Base-by-base conservation (phyloP, 305 asterid species). In the Fraxinus ornus region DNA sequence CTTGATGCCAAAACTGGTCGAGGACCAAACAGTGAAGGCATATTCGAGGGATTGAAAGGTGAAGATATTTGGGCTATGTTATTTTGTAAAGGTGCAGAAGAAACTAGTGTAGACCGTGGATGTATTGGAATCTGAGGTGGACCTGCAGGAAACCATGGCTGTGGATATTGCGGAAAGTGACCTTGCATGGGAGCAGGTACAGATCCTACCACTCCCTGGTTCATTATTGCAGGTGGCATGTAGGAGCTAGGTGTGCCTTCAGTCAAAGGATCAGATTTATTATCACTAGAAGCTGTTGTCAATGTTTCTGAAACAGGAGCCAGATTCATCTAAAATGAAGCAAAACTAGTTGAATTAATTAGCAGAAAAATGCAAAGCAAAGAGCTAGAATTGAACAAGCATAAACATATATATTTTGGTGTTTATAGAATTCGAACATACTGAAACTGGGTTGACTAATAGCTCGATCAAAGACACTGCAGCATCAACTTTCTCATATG, bases 391-490 rank as follows among this genome's bases (percentile, higher is more conserved):
- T 49, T 57, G 57, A 70, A 26, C 19, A 7, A 57, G 8, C 82
- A 66, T 21, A 44, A 39, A 82, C 1, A 13, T 44, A 57, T 62
- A 77, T 39, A 55, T 71, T 78, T 32, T 70, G 64, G 78, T 80
- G 52, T 74, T 77, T 76, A 76, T 26, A 79, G 73, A 78, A 70
- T 70, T 70, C 7, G 22, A 30, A 90, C 96, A 86, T 82, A 95
- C 99, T 22, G 97, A 92, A 88, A 90, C 93, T 75, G 93, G 94
- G 82, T 93, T 93, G 85, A 93, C 88, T 37, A 95, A 87, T 81
- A 95, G 90, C 87, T 94, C 97, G 83, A 94, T 85, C 86, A 95
- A 88, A 81, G 95, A 90, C 83, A 94, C 98, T 30, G 98, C 98
- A 73, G 97, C 92, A 88, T 95, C 99, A 71, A 94, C 90, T 90